A percentile compares a stretch with the other conserved stretches of the same genome.
These are phyloP conservation scores for Arthrobotrys musiformis DNA, from an alignment of 2,329 filamentous ascomycete genomes.

Conservation along the genomic window DNA sequence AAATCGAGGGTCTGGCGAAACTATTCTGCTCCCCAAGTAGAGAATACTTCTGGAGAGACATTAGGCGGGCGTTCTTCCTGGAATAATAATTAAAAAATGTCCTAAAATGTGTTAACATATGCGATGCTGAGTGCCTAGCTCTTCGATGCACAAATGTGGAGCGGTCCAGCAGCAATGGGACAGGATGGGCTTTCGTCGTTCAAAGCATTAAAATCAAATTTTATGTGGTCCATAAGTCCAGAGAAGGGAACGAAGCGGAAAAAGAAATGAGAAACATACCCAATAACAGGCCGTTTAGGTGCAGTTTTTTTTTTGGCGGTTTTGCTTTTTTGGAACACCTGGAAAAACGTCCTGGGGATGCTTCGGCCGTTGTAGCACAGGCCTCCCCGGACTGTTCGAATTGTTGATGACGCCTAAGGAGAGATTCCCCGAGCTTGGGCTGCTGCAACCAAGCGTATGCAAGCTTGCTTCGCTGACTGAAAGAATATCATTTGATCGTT, in stretches of 20 bases:
- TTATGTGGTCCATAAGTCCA: slow-evolving; percentile 4
- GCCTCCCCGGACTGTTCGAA: slow-evolving; percentile 29
- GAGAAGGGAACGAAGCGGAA: slow-evolving; percentile 18
- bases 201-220: slow-evolving; percentile 52
- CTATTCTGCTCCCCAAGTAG: slow-evolving; percentile 17
- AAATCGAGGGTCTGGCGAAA: slow-evolving; percentile 36
- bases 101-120: slow-evolving; percentile 51
- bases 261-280: slow-evolving; percentile 53
- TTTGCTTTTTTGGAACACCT: slow-evolving; percentile 26
- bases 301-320: slow-evolving; percentile 2
- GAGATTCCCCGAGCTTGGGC: neutral
- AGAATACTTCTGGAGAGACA: slow-evolving; percentile 48
- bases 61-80: slow-evolving; percentile 50
- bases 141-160: slow-evolving; percentile 48
- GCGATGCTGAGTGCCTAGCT: slow-evolving; percentile 53
- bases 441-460: neutral
- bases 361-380: slow-evolving; percentile 53
- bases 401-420: slow-evolving; percentile 45
- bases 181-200: slow-evolving; percentile 23
- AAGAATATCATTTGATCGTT: neutral
- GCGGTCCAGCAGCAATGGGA: slow-evolving; percentile 20
- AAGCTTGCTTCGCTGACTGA: neutral
- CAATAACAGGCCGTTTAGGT: slow-evolving; percentile 37
- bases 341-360: slow-evolving; percentile 20
- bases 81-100: slow-evolving; percentile 51